Conservation (phyloP, 257 asterid genomes). For the Scutellaria minor region DNA sequence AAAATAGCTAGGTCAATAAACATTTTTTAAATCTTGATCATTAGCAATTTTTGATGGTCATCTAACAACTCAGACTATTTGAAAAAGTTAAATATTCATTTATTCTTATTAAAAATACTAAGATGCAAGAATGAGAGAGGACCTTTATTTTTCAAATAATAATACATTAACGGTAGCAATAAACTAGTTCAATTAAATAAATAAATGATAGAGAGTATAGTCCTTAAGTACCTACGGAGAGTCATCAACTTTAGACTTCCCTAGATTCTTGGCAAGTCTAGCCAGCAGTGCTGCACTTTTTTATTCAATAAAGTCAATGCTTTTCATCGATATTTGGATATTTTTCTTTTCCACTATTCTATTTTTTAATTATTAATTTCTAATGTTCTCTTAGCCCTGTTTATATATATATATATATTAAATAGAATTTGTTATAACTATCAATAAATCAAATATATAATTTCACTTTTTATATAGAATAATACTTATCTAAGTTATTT, state of each 20-base stretch:
- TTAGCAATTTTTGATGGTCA: background rate
- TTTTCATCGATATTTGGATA: slow-evolving; percentile 2
- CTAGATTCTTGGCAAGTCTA: slow-evolving; percentile 44
- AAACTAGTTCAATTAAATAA: slow-evolving; percentile 10
- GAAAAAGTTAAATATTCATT: background rate
- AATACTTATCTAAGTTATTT: no score
- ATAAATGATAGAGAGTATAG: background rate
- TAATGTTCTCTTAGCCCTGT: no score
- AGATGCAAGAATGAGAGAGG: background rate
- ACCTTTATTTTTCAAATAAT: background rate
- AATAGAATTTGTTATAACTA: no score
- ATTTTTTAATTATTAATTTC: no score
- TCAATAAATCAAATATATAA: no score
- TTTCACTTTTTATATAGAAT: no score
- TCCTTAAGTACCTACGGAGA: slow-evolving; percentile 23
- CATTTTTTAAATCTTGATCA: background rate
- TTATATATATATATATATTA: no score
- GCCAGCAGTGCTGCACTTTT: slow-evolving; percentile 23
- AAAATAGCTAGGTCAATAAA: slow-evolving; percentile 2
- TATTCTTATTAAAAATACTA: background rate
- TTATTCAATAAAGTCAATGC: slow-evolving; percentile 38
- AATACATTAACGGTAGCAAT: slow-evolving; percentile 19
- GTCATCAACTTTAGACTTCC: slow-evolving; percentile 30
- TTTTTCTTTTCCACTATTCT: background rate
- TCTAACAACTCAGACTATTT: slow-evolving; percentile 29